Evolutionary conservation across 768 basidiomycete species (phyloP), one percentile per base, ranked within the genome.

Genomic region (Neoboletus brunneissimus): DNA sequence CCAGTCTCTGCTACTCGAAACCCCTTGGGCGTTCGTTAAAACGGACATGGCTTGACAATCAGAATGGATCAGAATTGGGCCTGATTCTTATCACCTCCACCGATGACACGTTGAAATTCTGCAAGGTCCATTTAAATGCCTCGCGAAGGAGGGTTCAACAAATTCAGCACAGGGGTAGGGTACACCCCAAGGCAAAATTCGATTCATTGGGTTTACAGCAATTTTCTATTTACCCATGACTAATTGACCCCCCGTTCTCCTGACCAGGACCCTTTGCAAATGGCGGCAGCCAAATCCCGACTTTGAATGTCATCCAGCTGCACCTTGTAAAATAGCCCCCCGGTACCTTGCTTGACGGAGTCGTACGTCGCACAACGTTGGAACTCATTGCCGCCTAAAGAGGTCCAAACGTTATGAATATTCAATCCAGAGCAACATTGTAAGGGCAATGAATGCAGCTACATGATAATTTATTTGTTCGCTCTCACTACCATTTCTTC

Each of bases 401-500:
- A n/a, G n/a, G n/a, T n/a, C n/a, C n/a, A n/a, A n/a, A n/a, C n/a
- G n/a, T n/a, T n/a, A n/a, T n/a, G n/a, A n/a, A 35, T 16, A 1
- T 16, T 34, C 32, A 34, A 32, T 32, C 13, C 11, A 1, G 41
- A 7, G 41, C 29, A 22, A 15, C 6, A 32, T 16, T 32, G 18
- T 11, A 42, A 32, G 18, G 29, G 35, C 4, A 25, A 48, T 11
- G 23, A 7, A 18, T 16, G 1, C 29, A 42, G 9, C n/a, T 37
- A 55, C 22, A 31, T 37, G 10, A 3, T 43, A 48, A 53, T 38
- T 56, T 62, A 70, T 29, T 67, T 72, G 51, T 68, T 76, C 5
- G 87, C 87, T 57, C 83, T 79, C 29, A 83, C 59, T 37, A 96
- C 89, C 93, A 98, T 93, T 57, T 91, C 89, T 65, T 96, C 93